Conservation (phyloP, 139 green algal genomes). For the Tetradesmus lagerheimii region DNA sequence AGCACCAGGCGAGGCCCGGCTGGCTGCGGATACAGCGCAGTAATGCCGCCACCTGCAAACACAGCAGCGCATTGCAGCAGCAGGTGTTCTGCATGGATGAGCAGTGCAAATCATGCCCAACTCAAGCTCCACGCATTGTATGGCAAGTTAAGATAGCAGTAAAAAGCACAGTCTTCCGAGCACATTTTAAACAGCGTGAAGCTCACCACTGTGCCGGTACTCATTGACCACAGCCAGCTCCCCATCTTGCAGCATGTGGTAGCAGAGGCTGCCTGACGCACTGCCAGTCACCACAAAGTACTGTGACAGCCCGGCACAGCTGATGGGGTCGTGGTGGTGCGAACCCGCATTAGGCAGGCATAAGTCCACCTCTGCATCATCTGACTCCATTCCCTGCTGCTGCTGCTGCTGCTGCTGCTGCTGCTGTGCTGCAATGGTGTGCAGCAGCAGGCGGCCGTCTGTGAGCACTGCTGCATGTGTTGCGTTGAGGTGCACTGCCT, state of each 20-base stretch:
- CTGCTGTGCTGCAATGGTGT: slow-evolving; percentile 61
- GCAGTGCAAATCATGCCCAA: background rate
- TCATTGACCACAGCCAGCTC: slow-evolving; percentile 70
- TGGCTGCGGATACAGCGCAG: slow-evolving; percentile 65
- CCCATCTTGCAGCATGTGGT: slow-evolving; percentile 66
- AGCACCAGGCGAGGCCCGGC: slow-evolving; percentile 73
- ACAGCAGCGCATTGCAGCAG: background rate
- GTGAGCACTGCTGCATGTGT: slow-evolving; percentile 68
- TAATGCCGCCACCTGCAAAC: slow-evolving; percentile 61
- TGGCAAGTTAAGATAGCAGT: background rate
- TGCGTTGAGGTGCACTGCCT: slow-evolving; percentile 63
- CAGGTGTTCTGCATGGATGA: background rate
- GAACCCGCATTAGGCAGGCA: slow-evolving; percentile 7
- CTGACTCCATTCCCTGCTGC: background rate
- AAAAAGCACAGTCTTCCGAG: background rate
- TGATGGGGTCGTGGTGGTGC: slow-evolving; percentile 47
- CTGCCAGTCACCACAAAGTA: slow-evolving; percentile 75
- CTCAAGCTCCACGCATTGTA: background rate
- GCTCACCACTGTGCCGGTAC: slow-evolving; percentile 68
- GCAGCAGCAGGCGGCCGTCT: slow-evolving; percentile 73
- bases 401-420: background rate
- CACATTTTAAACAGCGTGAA: background rate
- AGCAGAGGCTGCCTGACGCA: slow-evolving; percentile 61
- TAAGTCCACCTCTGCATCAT: slow-evolving; percentile 12
- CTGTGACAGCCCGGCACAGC: slow-evolving; percentile 68